Evolutionary conservation across 306 rosid genomes (phyloP), one percentile per base, ranked within the genome.

Genomic region (Oemleria cerasiformis): DNA sequence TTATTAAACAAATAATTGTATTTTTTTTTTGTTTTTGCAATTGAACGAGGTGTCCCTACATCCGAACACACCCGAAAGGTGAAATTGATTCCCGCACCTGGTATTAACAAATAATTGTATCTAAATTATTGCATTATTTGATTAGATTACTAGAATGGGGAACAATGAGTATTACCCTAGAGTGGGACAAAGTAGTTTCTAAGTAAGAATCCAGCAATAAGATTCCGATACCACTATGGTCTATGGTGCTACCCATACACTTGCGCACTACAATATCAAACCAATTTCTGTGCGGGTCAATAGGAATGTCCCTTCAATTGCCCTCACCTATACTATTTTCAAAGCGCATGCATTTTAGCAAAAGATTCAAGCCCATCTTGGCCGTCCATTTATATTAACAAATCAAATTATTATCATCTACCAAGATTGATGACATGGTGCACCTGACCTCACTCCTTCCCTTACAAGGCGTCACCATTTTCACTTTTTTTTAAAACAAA

Each of bases 381-480:
- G 62, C 63, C 70, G 42, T 16, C 66, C 43, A 47, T 15, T 48
- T 67, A 44, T 59, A 53, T 68, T 64, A 34, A 54, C 56, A 8
- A 58, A 39, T 61, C 39, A 49, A 50, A 73, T 44, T 19, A 67
- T 61, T 39, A 19, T 38, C 43, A 34, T n/a, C 50, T 17, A 1
- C 65, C 67, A 72, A 67, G 69, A 74, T 57, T 63, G 57, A 75
- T 64, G 65, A 74, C 72, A 49, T 57, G 40, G 11, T 43, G 11
- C 39, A 1, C 12, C 23, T 73, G 57, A 49, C 53, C 38, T 43
- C 44, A 30, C 40, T 19, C 59, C 39, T 44, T 68, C 58, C 15
- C 54, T 41, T 44, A 12, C 4, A 13, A 23, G 23, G 8, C 0
- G 43, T 47, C 71, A 47, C 15, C 41, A 25, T 57, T 57, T 57